Percentiles rank a stretch among this genome's conserved stretches.
Evolutionary conservation across 345 rosid genomes (phyloP).

Genomic region (Eucalyptus tenuipes): DNA sequence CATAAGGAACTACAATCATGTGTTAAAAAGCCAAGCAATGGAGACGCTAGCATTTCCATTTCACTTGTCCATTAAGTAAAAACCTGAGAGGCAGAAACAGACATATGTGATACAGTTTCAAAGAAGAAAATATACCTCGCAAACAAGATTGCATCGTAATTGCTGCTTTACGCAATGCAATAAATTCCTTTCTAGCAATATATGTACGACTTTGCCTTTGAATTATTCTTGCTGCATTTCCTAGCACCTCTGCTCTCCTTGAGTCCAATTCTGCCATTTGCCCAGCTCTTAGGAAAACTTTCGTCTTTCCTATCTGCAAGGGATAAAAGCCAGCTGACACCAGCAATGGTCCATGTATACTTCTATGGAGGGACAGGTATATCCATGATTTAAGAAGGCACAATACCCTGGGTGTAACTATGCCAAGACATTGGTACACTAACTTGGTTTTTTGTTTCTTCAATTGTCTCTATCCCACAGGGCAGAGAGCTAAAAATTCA

Average conservation of each 20-base stretch:
- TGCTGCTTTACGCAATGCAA: conserved; percentile 72
- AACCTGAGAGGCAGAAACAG: neutral
- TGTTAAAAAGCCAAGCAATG: neutral
- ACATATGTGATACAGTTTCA: neutral
- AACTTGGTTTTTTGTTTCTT: neutral
- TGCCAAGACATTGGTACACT: neutral
- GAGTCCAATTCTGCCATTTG: conserved; percentile 99
- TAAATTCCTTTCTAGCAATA: conserved; percentile 79
- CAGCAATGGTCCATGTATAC: neutral
- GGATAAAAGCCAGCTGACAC: neutral
- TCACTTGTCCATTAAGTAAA: neutral
- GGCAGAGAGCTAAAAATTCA: neutral
- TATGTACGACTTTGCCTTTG: conserved; percentile 84
- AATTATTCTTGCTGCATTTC: conserved; percentile 90
- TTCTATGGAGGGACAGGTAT: neutral
- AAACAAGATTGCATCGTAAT: conserved; percentile 65
- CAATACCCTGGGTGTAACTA: neutral
- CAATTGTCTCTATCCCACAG: neutral
- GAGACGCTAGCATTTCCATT: neutral
- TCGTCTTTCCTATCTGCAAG: conserved; percentile 80
- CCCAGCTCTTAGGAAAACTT: conserved; percentile 97
- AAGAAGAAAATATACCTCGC: conserved; percentile 50
- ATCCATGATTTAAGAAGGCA: neutral
- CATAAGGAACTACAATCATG: neutral
- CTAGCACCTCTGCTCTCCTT: conserved; percentile 96